Base-by-base conservation (phyloP, 2,329 filamentous ascomycete species). In the Calonectria honghensis region DNA sequence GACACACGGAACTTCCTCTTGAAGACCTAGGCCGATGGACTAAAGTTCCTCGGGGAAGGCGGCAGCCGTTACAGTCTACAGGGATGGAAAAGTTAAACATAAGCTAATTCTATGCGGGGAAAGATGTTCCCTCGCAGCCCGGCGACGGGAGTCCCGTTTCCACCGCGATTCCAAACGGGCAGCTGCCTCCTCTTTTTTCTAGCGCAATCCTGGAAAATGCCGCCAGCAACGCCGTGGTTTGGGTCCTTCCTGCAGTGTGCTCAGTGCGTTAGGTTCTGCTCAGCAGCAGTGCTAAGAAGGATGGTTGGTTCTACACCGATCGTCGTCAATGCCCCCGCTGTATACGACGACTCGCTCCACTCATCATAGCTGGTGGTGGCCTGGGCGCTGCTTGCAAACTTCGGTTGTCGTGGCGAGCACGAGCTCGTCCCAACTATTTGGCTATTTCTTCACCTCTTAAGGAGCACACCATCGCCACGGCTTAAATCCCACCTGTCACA, bases 71-170 rank as follows among this genome's bases (percentile, higher is more conserved):
- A 27, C 35, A 29, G 14, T 63, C 18, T 63, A 13, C 57, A 29
- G 57, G 57, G 57, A 27, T 39, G 18, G 4, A 16, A 27, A 63
- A 63, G 57, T 63, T 29, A 29, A 63, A 63, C 24, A 16, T 24
- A 39, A 39, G 39, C 57, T 63, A 63, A 63, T 39, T 37, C 57
- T n/a, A 18, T 39, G 57, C 57, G 57, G 57, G 57, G 57, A 63
- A 63, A 20, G 57, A 63, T 41, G 27, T 18, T 63, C 57, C 24
- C n/a, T 37, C 3, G 16, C 32, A 41, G 20, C 35, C 37, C 37
- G 57, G 57, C 29, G 57, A 29, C 57, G 20, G 37, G 57, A 63
- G 4, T 13, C 14, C 18, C 9, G 24, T 41, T 61, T 9, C 18
- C 18, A 11, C 45, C 20, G n/a, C 45, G 9, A 24, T 48, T 48